These are phyloP conservation scores for Hymenoscyphus linearis DNA, from an alignment of 2,329 filamentous ascomycete species.

Conservation along the genomic window DNA sequence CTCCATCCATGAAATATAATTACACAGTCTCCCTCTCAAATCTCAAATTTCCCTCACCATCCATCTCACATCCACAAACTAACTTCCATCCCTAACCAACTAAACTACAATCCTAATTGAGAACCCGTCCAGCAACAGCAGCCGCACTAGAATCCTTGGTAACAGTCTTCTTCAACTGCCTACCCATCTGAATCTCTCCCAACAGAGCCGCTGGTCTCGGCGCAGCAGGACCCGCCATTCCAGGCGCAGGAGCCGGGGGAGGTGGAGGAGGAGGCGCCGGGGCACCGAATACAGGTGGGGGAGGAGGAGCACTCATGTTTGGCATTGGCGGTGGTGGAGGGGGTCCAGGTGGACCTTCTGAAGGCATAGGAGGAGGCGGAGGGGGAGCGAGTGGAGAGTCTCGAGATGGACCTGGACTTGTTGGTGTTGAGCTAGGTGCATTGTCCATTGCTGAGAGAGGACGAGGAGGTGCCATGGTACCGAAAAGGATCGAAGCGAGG, in stretches of 20 bases:
- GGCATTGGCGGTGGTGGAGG: constrained; percentile 43
- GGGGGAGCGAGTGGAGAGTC: constrained; percentile 37
- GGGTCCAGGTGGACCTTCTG: constrained; percentile 40
- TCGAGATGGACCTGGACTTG: constrained; percentile 35
- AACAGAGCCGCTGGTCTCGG: constrained; percentile 61
- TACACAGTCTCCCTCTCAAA: neutral
- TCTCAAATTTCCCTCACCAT: neutral
- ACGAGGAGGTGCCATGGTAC: constrained; percentile 90
- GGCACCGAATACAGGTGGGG: constrained; percentile 32
- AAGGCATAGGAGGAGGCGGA: constrained; percentile 45
- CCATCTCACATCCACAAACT: neutral
- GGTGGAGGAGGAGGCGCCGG: constrained; percentile 32
- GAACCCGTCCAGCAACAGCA: constrained; percentile 69
- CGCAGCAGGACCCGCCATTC: constrained; percentile 36
- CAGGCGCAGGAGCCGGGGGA: constrained; percentile 31
- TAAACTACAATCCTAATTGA: constrained; percentile 28
- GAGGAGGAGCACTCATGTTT: constrained; percentile 34
- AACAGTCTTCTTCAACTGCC: constrained; percentile 73
- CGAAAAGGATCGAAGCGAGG: constrained; percentile 90
- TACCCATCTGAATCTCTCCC: constrained; percentile 78
- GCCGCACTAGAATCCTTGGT: constrained; percentile 82
- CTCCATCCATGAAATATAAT: neutral
- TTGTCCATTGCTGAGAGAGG: constrained; percentile 79
- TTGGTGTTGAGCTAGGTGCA: constrained; percentile 45
- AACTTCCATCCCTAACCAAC: neutral